Percentiles rank a stretch among this genome's conserved stretches.
phyloP scores from a whole-genome alignment of 306 rosid genomes.

The Hylodesmum podocarpum region DNA sequence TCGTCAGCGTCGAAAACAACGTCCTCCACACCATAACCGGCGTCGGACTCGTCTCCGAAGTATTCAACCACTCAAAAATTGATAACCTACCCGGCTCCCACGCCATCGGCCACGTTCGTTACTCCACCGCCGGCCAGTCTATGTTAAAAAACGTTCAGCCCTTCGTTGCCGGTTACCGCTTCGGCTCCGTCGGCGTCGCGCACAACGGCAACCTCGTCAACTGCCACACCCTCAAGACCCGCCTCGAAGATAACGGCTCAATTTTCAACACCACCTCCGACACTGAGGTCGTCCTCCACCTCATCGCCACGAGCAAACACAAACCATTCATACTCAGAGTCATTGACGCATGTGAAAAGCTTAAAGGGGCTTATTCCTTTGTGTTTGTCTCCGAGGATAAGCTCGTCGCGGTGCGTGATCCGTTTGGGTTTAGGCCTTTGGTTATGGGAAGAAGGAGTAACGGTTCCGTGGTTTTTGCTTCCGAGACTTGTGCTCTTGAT shows the following conservation, averaged over 20 bases:
- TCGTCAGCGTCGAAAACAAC: constrained; percentile 66
- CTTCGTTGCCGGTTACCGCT: constrained; percentile 87
- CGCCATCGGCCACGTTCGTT: constrained; percentile 90
- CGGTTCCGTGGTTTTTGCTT: constrained; percentile 90
- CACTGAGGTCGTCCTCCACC: constrained; percentile 94
- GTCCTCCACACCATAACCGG: constrained; percentile 79
- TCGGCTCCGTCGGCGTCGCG: constrained; percentile 95
- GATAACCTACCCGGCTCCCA: constrained; percentile 71
- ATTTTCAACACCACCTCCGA: constrained; percentile 91
- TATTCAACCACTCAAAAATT: constrained; percentile 68
- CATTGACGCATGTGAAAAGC: constrained; percentile 89
- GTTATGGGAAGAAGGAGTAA: constrained; percentile 37
- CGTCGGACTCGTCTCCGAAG: constrained; percentile 87
- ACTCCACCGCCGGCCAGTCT: constrained; percentile 87
- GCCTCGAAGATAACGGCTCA: constrained; percentile 79
- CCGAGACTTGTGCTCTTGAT: constrained; percentile 97
- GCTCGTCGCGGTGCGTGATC: too few relatives aligned
- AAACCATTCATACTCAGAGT: constrained; percentile 75
- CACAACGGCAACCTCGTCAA: constrained; percentile 94
- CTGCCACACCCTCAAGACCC: constrained; percentile 54
- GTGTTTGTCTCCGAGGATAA: too few relatives aligned
- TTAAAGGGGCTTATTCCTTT: constrained; percentile 50
- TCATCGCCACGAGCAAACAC: constrained; percentile 83
- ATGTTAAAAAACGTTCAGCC: constrained; percentile 97
- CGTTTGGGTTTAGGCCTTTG: too few relatives aligned